These are phyloP conservation scores for Talaromyces verruculosus DNA, from an alignment of 2,329 filamentous ascomycete species.

Conservation along the genomic window DNA sequence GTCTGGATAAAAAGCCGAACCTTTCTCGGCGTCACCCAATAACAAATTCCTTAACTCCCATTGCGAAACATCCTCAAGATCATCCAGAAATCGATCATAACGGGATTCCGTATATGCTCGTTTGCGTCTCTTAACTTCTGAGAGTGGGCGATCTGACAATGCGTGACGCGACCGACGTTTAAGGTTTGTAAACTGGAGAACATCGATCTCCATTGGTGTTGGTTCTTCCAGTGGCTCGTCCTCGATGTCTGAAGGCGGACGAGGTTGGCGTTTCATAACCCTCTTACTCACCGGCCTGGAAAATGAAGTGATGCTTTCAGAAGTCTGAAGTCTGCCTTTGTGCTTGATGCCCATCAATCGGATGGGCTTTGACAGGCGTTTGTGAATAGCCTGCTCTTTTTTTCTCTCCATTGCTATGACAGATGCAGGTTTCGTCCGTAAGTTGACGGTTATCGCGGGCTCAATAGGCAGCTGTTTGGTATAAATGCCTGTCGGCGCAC, in stretches of 20 bases:
- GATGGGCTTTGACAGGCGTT: conserved; percentile 27
- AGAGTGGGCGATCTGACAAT: conserved; percentile 2
- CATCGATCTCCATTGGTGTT: conserved; percentile 3
- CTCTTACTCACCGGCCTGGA: conserved; percentile 25
- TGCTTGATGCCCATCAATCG: conserved; percentile 36
- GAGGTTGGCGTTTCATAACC: neutral
- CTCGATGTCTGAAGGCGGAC: neutral
- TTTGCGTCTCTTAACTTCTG: conserved; percentile 13
- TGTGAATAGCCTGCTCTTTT: conserved; percentile 29
- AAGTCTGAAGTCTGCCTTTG: conserved; percentile 22
- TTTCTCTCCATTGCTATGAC: conserved; percentile 33
- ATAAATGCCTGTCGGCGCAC: conserved; percentile 12
- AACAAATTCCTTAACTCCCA: conserved; percentile 15
- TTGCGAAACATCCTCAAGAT: conserved; percentile 17
- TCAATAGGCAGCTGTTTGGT: conserved; percentile 30
- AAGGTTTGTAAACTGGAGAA: neutral
- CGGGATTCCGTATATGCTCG: conserved; percentile 3
- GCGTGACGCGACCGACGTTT: conserved; percentile 7
- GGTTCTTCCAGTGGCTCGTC: neutral
- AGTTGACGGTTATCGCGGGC: conserved; percentile 35
- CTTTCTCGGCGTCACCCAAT: neutral
- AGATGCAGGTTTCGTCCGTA: conserved; percentile 39
- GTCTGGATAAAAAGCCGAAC: neutral
- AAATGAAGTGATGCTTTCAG: conserved; percentile 30
- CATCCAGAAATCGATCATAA: conserved; percentile 15